phyloP scores from a whole-genome alignment of 2,329 filamentous ascomycete species.

The Microthyrium microscopicum region DNA sequence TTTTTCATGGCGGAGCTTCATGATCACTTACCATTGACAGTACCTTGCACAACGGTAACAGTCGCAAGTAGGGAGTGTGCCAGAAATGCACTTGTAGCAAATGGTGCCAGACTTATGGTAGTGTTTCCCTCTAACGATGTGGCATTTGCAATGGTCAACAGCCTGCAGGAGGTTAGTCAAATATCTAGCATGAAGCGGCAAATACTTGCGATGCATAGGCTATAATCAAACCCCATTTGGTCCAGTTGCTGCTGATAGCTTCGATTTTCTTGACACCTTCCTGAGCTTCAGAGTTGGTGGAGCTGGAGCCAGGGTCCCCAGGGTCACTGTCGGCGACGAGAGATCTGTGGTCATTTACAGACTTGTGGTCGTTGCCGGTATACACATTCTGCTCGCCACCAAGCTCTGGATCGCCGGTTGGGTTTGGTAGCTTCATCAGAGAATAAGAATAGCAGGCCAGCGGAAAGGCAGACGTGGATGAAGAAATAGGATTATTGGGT shows the following conservation, averaged over 20 bases:
- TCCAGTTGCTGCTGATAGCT: constrained; percentile 32
- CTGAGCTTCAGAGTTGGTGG: constrained; percentile 17
- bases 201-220: constrained; percentile 26
- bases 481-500: too few relatives aligned
- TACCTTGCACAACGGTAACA: constrained; percentile 45
- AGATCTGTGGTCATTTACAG: too few relatives aligned
- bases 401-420: too few relatives aligned
- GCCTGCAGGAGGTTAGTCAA: constrained; percentile 13
- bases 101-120: constrained; percentile 42
- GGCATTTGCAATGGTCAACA: constrained; percentile 44
- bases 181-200: background rate
- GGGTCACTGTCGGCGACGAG: too few relatives aligned
- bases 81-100: constrained; percentile 48
- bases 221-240: constrained; percentile 26
- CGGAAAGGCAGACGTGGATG: too few relatives aligned
- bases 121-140: constrained; percentile 52
- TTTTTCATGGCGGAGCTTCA: constrained; percentile 1
- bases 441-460: too few relatives aligned
- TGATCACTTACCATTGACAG: constrained; percentile 38
- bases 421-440: too few relatives aligned
- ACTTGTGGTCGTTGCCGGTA: too few relatives aligned
- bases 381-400: too few relatives aligned
- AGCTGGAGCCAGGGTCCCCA: too few relatives aligned
- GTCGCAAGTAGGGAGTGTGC: constrained; percentile 50
- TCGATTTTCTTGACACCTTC: constrained; percentile 32